Conservation (phyloP, 176 grass and related monocot genomes). For the Oryza officinalis region DNA sequence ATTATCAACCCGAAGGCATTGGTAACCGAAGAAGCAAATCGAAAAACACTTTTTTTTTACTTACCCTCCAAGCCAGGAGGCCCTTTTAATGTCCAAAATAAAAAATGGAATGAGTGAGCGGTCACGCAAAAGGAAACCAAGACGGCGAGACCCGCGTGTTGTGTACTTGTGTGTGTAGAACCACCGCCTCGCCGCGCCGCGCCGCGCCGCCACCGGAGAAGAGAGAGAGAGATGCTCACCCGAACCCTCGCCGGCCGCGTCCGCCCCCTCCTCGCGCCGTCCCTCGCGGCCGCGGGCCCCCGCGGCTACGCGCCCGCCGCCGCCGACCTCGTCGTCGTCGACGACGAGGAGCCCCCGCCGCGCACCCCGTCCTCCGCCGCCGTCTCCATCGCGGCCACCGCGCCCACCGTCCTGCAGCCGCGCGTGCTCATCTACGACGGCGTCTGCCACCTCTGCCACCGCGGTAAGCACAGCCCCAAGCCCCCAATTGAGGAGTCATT, state of each 20-base stretch:
- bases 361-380: neutral
- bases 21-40: no score
- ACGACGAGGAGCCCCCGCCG: conserved; percentile 42
- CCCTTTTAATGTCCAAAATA: neutral
- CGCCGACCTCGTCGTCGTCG: conserved; percentile 8
- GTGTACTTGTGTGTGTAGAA: conserved; percentile 20
- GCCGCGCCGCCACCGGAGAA: neutral
- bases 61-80: conserved; percentile 22
- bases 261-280: conserved; percentile 9
- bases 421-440: conserved; percentile 96
- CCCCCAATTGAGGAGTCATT: neutral
- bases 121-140: neutral
- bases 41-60: neutral
- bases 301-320: conserved; percentile 10
- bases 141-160: neutral
- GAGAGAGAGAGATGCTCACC: conserved; percentile 36
- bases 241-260: conserved; percentile 42
- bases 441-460: conserved; percentile 94
- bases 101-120: neutral
- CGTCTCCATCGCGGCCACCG: conserved; percentile 32
- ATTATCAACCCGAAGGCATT: no score
- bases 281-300: neutral
- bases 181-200: conserved; percentile 9
- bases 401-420: conserved; percentile 74
- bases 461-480: conserved; percentile 43